Percentiles rank a stretch among this genome's conserved stretches.
Conservation (phyloP, 208 protist species). For the Novymonas esmeraldas region DNA sequence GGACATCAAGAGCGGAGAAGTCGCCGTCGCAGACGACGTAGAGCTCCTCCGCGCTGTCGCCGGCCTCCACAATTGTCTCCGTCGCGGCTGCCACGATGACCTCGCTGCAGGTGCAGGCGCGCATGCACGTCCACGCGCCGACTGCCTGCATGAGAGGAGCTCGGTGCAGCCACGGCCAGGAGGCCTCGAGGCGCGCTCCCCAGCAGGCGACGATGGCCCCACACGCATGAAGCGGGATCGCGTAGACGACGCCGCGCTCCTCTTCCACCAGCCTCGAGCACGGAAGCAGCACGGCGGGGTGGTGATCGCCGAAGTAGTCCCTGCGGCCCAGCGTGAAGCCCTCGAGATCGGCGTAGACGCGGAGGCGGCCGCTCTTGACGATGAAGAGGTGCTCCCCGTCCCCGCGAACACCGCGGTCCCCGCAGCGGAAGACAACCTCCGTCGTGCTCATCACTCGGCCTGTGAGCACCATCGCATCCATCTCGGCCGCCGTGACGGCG, state of each 20-base stretch:
- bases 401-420: constrained; percentile 49
- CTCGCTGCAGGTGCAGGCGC: constrained; percentile 48
- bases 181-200: constrained; percentile 29
- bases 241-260: constrained; percentile 61
- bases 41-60: constrained; percentile 33
- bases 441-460: constrained; percentile 60
- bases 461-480: constrained; percentile 47
- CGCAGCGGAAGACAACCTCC: constrained; percentile 53
- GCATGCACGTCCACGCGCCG: constrained; percentile 51
- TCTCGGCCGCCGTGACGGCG: constrained; percentile 30
- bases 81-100: constrained; percentile 13
- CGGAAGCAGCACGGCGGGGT: constrained; percentile 39
- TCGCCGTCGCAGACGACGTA: constrained; percentile 50
- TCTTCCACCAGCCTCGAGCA: constrained; percentile 48
- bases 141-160: constrained; percentile 57
- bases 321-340: constrained; percentile 48
- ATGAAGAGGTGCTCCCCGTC: constrained; percentile 73
- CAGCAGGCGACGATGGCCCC: constrained; percentile 32
- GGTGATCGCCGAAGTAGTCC: constrained; percentile 76
- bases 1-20: constrained; percentile 40
- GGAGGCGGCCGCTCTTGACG: constrained; percentile 58
- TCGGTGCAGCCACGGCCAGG: constrained; percentile 37
- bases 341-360: constrained; percentile 38
- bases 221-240: constrained; percentile 55
- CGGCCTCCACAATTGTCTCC: constrained; percentile 38